Evolutionary conservation across 345 rosid genomes (phyloP).

Genomic region (Gossypium thurberi): DNA sequence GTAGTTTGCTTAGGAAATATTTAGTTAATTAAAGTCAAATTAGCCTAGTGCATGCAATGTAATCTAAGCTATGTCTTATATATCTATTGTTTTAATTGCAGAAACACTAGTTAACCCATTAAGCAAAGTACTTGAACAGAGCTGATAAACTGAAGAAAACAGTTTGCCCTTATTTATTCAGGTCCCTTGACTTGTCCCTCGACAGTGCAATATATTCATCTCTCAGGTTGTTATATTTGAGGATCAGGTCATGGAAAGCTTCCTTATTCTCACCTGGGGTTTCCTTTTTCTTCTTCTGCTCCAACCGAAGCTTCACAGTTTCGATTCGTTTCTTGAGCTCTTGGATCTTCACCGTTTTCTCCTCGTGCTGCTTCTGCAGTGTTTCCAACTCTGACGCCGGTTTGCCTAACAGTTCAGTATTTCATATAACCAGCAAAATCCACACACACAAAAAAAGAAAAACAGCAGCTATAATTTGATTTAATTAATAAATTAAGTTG

Average conservation of each 20-base stretch:
- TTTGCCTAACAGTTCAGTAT: background rate
- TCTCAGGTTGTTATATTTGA: background rate
- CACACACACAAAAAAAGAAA: no score
- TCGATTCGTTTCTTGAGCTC: background rate
- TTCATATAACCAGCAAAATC: no score
- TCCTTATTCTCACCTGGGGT: background rate
- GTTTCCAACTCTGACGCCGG: background rate
- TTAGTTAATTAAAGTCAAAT: background rate
- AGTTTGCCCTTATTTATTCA: background rate
- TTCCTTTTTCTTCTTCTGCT: background rate
- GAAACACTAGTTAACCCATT: no score
- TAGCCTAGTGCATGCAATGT: background rate
- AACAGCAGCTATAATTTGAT: background rate
- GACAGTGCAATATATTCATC: background rate
- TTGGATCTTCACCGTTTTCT: background rate
- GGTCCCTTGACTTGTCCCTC: background rate
- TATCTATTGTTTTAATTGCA: background rate
- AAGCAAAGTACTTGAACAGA: background rate
- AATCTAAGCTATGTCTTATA: background rate
- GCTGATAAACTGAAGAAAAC: background rate
- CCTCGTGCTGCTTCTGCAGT: background rate
- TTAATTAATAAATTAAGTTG: no score
- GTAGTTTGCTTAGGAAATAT: background rate
- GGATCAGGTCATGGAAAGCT: background rate
- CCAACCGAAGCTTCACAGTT: background rate